Evolutionary conservation across 768 basidiomycete species (phyloP).

Genomic region (Amanita rimosa): DNA sequence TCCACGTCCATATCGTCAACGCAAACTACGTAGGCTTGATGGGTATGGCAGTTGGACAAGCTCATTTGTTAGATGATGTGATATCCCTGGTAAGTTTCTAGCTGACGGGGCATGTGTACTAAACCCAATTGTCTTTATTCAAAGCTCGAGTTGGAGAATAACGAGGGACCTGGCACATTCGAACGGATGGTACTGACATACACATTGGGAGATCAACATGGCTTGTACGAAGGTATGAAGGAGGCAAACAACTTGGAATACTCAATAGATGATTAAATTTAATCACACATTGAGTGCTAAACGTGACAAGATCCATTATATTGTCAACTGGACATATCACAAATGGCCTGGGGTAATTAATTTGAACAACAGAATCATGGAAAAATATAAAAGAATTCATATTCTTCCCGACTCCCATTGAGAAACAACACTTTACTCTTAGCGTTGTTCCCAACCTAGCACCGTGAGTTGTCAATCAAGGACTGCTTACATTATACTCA

Average conservation of each 20-base stretch:
- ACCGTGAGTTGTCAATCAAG: no score
- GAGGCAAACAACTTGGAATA: not conserved
- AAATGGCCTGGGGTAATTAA: conserved; percentile 11
- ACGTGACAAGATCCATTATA: not conserved
- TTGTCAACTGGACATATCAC: conserved; percentile 2
- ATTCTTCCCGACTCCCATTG: not conserved
- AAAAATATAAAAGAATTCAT: not conserved
- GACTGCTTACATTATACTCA: no score
- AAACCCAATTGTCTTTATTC: not conserved
- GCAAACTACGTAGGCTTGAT: conserved; percentile 49
- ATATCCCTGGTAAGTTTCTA: conserved; percentile 59
- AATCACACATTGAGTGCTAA: not conserved
- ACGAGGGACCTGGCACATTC: conserved; percentile 42
- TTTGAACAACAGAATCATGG: conserved; percentile 5
- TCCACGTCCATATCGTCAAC: conserved; percentile 90
- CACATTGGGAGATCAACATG: conserved; percentile 73
- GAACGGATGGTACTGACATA: conserved; percentile 74
- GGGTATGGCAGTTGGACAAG: conserved; percentile 82
- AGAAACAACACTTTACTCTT: not conserved
- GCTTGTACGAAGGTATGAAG: conserved; percentile 39
- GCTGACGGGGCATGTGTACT: not conserved
- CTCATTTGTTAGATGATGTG: conserved; percentile 86
- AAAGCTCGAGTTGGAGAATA: conserved; percentile 49
- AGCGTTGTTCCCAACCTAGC: no score
- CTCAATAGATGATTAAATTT: no score